Base-by-base conservation (phyloP, 306 rosid genomes). In the Rosa lucieae region DNA sequence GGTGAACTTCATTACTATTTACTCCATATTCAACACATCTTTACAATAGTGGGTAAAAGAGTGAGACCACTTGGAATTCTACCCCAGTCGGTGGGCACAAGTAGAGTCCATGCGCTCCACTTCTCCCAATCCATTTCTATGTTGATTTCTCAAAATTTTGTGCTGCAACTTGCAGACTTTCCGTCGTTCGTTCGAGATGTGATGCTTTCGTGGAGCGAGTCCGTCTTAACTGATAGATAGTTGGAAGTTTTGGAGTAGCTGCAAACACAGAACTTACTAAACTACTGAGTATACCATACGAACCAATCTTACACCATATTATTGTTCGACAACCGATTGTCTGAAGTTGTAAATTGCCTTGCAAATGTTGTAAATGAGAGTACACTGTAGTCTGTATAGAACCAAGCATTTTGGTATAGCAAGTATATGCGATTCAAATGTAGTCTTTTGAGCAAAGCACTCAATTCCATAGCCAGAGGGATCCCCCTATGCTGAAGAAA, bases 201-300 rank as follows among this genome's bases (percentile, higher is more conserved):
- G 88, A 85, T 96, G 75, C 97, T 96, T 74, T 90, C 98, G 39
- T 96, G 97, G 99, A 96, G 89, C 43, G 88, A 90, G 20, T 86
- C 94, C 3, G 81, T 96, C 29, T 86, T 96, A 68, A 86, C 88
- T 0, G 98, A 95, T 81, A 90, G 97, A 77, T 95, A 88, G 85
- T 49, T 52, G 21, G 62, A 73, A 80, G 76, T 71, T 47, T 59
- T 44, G 83, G 71, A 75, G 77, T 67, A 17, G 77, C 85, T 68
- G 85, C 86, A 68, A 58, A 78, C 44, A 79, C 76, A 74, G 29
- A 77, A 21, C 70, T 46, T 77, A 14, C 59, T 12, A 40, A 21
- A 62, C 17, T 29, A 82, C 62, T 82, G 70, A 77, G 88, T 78
- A 86, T 79, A 81, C 32, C 70, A 53, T 70, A 79, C 84, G 49